Evolutionary conservation across 345 rosid genomes (phyloP), one percentile per base, ranked within the genome.

Genomic region (Melaleuca alternifolia): DNA sequence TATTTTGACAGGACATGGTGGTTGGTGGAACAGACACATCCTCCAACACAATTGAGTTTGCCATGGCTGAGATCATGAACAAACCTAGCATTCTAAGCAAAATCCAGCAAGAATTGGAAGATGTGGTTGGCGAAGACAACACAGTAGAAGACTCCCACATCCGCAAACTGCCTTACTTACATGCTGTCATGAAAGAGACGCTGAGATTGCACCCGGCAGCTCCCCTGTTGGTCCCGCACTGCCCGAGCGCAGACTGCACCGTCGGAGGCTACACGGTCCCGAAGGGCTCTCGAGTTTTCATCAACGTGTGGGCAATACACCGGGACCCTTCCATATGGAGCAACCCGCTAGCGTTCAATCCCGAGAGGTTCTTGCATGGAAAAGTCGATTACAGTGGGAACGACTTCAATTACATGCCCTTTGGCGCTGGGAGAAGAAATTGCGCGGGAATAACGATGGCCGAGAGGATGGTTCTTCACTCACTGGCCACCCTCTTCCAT

Each of bases 341-440:
- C n/a, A n/a, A n/a, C n/a, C n/a, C n/a, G n/a, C n/a, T n/a, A 65
- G 93, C 92, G 83, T 94, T 94, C 50, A 81, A 59, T 16, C 95
- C 95, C 3, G 93, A 92, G 52, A 92, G 96, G 89, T 92, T 94
- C 84, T 30, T 92, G 89, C 82, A 87, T 52, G 23, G 79, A 12
- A 85, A 85, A 48, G 91, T 87, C 91, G 98, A 93, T 84, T 94
- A 87, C 33, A 89, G 89, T n/a, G 98, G 97, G 56, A 90, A 54
- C 6, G 90, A 96, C 59, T 92, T 92, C 71, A 91, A 44, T 16
- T 95, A 87, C 88, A 85, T 95, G 28, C 99, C 97, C 28, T 96
- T 96, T 16, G 98, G 98, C 85, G 93, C 96, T 6, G 98, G 98
- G 3, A 76, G 96, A 65, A 93, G 98, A 88, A 95, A 90, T 1